A percentile compares a stretch with the other conserved stretches of the same genome.
phyloP scores from a whole-genome alignment of 1,284 basidiomycete species.

The Rhizoctonia solani region DNA sequence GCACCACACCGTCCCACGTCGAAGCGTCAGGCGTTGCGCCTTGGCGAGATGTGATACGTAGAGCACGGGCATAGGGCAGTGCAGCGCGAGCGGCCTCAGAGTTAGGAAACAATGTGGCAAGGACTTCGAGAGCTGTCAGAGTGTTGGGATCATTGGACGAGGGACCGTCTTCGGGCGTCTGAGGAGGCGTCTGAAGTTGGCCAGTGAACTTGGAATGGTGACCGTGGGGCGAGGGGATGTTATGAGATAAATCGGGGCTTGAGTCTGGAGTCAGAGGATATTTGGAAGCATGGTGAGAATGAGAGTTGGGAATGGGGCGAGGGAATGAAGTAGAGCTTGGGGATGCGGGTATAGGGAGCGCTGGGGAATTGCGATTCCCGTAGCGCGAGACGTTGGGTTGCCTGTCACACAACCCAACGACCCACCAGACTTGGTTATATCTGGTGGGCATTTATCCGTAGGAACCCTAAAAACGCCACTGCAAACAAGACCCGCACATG shows the following conservation, averaged over 20 bases:
- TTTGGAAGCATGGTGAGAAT: constrained; percentile 33
- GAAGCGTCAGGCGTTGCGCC: constrained; percentile 46
- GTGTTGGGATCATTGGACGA: background rate
- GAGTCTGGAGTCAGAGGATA: constrained; percentile 33
- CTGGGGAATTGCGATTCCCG: constrained; percentile 49
- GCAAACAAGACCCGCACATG: constrained; percentile 27
- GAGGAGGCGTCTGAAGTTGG: constrained; percentile 36
- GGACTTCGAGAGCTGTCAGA: constrained; percentile 58
- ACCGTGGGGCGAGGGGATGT: constrained; percentile 26
- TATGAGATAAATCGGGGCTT: constrained; percentile 31
- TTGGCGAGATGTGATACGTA: constrained; percentile 68
- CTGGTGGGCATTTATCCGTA: constrained; percentile 85
- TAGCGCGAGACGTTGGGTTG: constrained; percentile 63
- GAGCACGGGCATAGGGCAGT: constrained; percentile 69
- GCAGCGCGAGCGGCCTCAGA: constrained; percentile 59
- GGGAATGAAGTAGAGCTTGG: constrained; percentile 44
- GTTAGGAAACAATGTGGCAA: constrained; percentile 73
- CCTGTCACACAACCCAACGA: constrained; percentile 91
- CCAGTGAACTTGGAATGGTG: constrained; percentile 24
- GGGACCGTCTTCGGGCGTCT: constrained; percentile 38
- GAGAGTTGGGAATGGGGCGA: constrained; percentile 27
- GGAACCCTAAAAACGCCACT: constrained; percentile 93
- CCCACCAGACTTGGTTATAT: constrained; percentile 60
- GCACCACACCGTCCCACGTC: constrained; percentile 73
- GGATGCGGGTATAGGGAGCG: constrained; percentile 47